Conservation (phyloP, 2,329 filamentous ascomycete genomes). For the Orbilia quercus region DNA sequence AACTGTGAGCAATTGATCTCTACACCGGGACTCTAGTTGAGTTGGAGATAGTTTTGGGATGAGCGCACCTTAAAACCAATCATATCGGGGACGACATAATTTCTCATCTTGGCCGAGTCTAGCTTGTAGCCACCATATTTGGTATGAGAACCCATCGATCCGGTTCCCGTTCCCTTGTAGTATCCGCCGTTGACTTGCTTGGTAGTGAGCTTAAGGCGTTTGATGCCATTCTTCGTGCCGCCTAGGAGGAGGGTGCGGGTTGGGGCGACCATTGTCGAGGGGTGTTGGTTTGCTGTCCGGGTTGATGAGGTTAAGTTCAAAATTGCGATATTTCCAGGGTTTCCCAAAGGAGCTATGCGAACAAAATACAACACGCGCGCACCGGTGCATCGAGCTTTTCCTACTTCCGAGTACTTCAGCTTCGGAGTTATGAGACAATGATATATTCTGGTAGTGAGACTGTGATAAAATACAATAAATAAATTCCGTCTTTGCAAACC, state of each 20-base stretch:
- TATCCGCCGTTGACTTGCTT: constrained; percentile 93
- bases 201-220: constrained; percentile 84
- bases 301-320: background rate
- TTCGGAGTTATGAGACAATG: no score
- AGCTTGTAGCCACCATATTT: constrained; percentile 85
- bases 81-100: constrained; percentile 82
- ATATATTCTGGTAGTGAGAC: no score
- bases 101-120: constrained; percentile 88
- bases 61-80: constrained; percentile 75
- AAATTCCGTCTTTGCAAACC: no score
- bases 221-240: constrained; percentile 67
- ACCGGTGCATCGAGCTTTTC: no score
- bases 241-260: constrained; percentile 73
- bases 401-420: no score
- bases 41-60: no score
- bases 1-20: constrained; percentile 26
- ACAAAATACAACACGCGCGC: no score
- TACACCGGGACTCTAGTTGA: no score
- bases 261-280: constrained; percentile 63
- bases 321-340: no score
- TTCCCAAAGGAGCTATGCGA: no score
- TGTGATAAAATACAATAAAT: no score
- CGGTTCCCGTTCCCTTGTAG: constrained; percentile 95
- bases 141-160: constrained; percentile 85
- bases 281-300: background rate